These are phyloP conservation scores for Ceratobasidium sp. DNA, from an alignment of 1,284 basidiomycete genomes.

Conservation along the genomic window DNA sequence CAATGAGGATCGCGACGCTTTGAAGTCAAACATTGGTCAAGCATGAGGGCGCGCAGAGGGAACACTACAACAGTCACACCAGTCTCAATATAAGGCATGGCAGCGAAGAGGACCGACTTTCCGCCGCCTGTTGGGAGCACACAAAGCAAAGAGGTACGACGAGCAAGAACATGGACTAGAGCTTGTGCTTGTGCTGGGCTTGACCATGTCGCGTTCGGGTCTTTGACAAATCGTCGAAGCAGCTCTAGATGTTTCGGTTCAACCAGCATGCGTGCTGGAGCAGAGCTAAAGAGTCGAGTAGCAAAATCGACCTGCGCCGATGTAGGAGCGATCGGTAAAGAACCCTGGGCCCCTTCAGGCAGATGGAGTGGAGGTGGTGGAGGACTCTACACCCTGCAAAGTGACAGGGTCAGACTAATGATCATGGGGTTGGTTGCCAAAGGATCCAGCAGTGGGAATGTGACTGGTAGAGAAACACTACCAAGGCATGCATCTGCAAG, in stretches of 20 bases:
- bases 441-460: too few relatives aligned
- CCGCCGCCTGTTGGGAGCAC: constrained; percentile 10
- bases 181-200: not conserved
- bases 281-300: too few relatives aligned
- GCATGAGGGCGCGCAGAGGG: not conserved
- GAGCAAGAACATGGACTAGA: not conserved
- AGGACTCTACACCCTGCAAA: too few relatives aligned
- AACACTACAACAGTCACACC: constrained; percentile 17
- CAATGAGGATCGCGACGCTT: not conserved
- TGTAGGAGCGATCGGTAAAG: too few relatives aligned
- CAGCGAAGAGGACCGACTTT: constrained; percentile 12
- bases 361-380: too few relatives aligned
- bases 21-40: not conserved
- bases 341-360: too few relatives aligned
- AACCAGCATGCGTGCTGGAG: too few relatives aligned
- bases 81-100: not conserved
- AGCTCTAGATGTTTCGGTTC: not conserved
- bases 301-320: too few relatives aligned
- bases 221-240: not conserved
- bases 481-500: too few relatives aligned
- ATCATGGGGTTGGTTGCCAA: too few relatives aligned
- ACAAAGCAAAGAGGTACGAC: not conserved
- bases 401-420: too few relatives aligned
- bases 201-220: not conserved
- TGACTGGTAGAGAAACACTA: too few relatives aligned